phyloP scores from a whole-genome alignment of 2,329 filamentous ascomycete genomes.

The Neonectria faginata region DNA sequence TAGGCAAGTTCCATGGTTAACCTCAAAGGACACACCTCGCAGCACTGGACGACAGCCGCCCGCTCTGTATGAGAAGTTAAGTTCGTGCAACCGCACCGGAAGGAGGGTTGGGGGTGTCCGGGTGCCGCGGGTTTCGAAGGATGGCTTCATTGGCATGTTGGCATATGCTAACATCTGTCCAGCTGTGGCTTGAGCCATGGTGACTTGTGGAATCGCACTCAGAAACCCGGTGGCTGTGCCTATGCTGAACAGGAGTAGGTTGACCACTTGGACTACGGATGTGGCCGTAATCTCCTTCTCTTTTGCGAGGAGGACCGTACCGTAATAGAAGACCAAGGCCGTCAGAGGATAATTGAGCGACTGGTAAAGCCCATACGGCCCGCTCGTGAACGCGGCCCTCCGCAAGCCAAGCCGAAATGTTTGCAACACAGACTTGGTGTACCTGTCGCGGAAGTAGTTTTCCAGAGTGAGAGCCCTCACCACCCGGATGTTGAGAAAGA shows the following conservation, averaged over 20 bases:
- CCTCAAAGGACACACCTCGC: constrained; percentile 71
- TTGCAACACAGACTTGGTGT: constrained; percentile 61
- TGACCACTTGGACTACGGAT: constrained; percentile 78
- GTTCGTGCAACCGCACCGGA: constrained; percentile 61
- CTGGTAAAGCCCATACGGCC: constrained; percentile 83
- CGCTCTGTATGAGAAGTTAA: constrained; percentile 80
- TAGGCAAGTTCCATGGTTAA: constrained; percentile 73
- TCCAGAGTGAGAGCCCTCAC: constrained; percentile 83
- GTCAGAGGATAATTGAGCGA: constrained; percentile 77
- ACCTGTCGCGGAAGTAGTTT: constrained; percentile 74
- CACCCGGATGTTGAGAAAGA: constrained; percentile 82
- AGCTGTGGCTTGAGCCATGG: constrained; percentile 78
- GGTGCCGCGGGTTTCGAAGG: constrained; percentile 68
- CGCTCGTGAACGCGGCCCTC: constrained; percentile 74
- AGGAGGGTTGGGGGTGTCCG: constrained; percentile 45
- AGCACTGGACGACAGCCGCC: constrained; percentile 67
- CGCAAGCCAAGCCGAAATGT: constrained; percentile 72
- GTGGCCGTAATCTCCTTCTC: constrained; percentile 62
- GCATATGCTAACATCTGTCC: constrained; percentile 78
- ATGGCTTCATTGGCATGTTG: constrained; percentile 64
- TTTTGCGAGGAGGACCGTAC: constrained; percentile 70
- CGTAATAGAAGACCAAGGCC: constrained; percentile 88
- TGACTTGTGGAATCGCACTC: constrained; percentile 83
- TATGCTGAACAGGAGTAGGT: constrained; percentile 86
- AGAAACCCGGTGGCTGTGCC: constrained; percentile 78